Conservation (phyloP, 1,284 basidiomycete species). For the Puccinia triticina region DNA sequence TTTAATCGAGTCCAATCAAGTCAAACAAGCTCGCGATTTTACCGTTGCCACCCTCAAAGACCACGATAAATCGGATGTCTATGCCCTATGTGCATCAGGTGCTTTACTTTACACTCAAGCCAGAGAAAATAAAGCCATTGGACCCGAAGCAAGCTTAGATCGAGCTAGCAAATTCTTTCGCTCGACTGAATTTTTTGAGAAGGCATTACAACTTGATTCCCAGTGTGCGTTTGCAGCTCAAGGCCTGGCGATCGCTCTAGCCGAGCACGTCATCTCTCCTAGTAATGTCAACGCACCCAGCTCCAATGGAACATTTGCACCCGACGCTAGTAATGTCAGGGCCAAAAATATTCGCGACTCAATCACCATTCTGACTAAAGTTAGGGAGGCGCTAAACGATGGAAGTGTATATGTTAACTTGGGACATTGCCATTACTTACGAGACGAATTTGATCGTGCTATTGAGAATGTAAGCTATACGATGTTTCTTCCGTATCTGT, state of each 20-base stretch:
- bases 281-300: constrained; percentile 58
- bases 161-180: constrained; percentile 75
- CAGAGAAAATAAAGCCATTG: constrained; percentile 67
- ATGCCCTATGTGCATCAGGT: constrained; percentile 82
- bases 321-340: constrained; percentile 63
- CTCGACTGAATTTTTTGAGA: constrained; percentile 85
- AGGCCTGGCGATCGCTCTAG: constrained; percentile 85
- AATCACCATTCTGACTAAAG: constrained; percentile 80
- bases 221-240: constrained; percentile 86
- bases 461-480: constrained; percentile 81
- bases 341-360: constrained; percentile 76
- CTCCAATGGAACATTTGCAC: constrained; percentile 1
- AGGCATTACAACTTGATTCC: constrained; percentile 78
- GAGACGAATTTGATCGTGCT: constrained; percentile 88
- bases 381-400: constrained; percentile 79
- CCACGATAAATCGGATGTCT: constrained; percentile 76
- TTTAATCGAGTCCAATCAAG: constrained; percentile 73
- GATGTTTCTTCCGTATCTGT: constrained; percentile 34
- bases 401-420: constrained; percentile 90
- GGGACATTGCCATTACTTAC: constrained; percentile 86
- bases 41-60: constrained; percentile 80
- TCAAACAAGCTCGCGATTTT: constrained; percentile 78
- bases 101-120: constrained; percentile 81
- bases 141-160: constrained; percentile 71
- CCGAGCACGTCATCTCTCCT: constrained; percentile 78